Evolutionary conservation across 495 filamentous ascomycete genomes (phyloP), one percentile per base, ranked within the genome.

Genomic region (Delitschia confertaspora): DNA sequence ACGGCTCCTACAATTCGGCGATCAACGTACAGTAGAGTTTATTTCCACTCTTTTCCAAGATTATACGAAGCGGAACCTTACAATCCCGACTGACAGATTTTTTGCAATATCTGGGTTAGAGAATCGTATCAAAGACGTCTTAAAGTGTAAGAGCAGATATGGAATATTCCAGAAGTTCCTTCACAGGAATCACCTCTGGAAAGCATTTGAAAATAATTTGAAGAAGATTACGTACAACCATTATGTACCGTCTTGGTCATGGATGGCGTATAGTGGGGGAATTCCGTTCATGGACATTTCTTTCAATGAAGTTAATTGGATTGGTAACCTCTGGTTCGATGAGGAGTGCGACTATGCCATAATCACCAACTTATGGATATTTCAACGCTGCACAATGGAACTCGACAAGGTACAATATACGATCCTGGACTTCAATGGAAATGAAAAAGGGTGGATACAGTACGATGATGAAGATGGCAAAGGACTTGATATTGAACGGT

Each of bases 31-130:
- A 7, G 13, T 13, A 13, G 13, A 34, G 18, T 34, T 34, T 34
- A 34, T 34, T 17, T 14, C n/a, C 32, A n/a, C n/a, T n/a, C n/a
- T n/a, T n/a, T n/a, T n/a, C n/a, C n/a, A n/a, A n/a, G n/a, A n/a
- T n/a, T n/a, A 34, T 17, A 14, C 32, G 13, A 34, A 34, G 32
- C 32, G 32, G 13, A 6, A 13, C 32, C 13, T 34, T 11, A 34
- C 32, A 34, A 17, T 14, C n/a, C n/a, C 13, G 13, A 34, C 32
- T 17, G 32, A 34, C 13, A 34, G 32, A 34, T 34, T 11, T 14
- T 11, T 34, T 34, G 32, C 32, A 34, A 34, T 34, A 34, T 34
- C 32, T 17, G 32, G 32, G 32, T 13, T 34, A 34, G 32, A 34
- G 32, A 17, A 6, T 17, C 32, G 32, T 34, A 34, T 34, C 18